A percentile compares a stretch with the other conserved stretches of the same genome.
Conservation (phyloP, 1,139 yeast species). For the Hansenula anomala region DNA sequence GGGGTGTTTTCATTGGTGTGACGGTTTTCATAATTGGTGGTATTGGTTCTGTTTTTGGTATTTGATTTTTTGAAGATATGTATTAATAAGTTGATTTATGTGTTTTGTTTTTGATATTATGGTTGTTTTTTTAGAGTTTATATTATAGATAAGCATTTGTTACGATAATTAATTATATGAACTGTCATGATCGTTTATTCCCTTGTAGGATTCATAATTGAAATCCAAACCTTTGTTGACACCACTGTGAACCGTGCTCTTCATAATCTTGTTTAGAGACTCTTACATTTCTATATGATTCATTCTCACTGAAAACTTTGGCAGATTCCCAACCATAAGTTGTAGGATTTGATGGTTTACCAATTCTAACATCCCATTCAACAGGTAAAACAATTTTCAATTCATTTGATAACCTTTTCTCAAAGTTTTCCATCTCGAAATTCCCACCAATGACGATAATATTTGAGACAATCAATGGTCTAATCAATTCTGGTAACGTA, state of each 20-base stretch:
- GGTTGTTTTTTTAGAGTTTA: background rate
- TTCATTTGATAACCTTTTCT: conserved; percentile 53
- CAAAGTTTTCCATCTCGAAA: conserved; percentile 64
- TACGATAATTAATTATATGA: too few relatives aligned
- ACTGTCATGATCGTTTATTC: too few relatives aligned
- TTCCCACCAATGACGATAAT: conserved; percentile 83
- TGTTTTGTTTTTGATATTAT: background rate
- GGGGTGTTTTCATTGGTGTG: conserved; percentile 14
- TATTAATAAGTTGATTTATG: background rate
- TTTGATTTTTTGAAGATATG: conserved; percentile 4
- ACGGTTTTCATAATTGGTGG: conserved; percentile 15
- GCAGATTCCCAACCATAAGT: conserved; percentile 57
- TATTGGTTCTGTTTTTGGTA: conserved; percentile 15
- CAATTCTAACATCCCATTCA: conserved; percentile 59
- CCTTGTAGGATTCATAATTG: too few relatives aligned
- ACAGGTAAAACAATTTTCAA: conserved; percentile 63
- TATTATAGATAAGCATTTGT: too few relatives aligned
- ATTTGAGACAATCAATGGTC: conserved; percentile 78
- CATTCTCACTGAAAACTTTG: conserved; percentile 42
- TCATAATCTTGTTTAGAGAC: conserved; percentile 75
- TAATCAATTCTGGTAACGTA: conserved; percentile 66
- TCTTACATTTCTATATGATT: conserved; percentile 45
- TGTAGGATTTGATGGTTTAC: conserved; percentile 36
- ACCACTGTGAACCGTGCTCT: conserved; percentile 84
- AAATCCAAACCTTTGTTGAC: conserved; percentile 70